Conservation (phyloP, 331 rosid genomes). For the Arachis monticola region DNA sequence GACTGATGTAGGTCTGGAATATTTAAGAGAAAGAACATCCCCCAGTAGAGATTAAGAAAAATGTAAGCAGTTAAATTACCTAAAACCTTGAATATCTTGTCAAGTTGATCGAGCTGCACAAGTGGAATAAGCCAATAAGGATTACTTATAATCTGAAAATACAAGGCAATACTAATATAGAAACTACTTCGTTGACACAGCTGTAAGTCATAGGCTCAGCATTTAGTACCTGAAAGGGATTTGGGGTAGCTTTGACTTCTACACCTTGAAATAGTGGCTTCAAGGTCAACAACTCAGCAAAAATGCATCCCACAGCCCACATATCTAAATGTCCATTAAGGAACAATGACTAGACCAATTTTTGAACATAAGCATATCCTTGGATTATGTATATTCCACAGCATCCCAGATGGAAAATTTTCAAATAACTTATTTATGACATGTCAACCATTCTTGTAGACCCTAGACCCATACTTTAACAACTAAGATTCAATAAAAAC, state of each 20-base stretch:
- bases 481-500: conserved; percentile 31
- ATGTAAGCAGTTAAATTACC: conserved; percentile 56
- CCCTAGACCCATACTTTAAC: conserved; percentile 19
- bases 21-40: conserved; percentile 41
- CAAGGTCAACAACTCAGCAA: conserved; percentile 97
- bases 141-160: conserved; percentile 38
- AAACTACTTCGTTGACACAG: conserved; percentile 33
- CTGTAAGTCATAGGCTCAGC: conserved; percentile 9
- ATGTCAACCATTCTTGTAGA: conserved; percentile 33
- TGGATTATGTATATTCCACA: conserved; percentile 16
- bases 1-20: conserved; percentile 41
- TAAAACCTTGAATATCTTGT: conserved; percentile 97
- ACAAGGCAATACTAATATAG: conserved; percentile 10
- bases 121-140: conserved; percentile 30
- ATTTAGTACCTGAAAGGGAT: conserved; percentile 88
- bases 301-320: conserved; percentile 99
- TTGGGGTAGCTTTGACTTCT: conserved; percentile 86
- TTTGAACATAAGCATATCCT: conserved; percentile 29
- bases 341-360: conserved; percentile 37
- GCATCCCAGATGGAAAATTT: conserved; percentile 18
- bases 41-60: conserved; percentile 43
- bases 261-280: conserved; percentile 98
- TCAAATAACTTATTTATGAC: conserved; percentile 16
- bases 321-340: conserved; percentile 68
- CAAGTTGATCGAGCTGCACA: conserved; percentile 98